phyloP scores from a whole-genome alignment of 495 filamentous ascomycete species.

The Bombardia bombarda region DNA sequence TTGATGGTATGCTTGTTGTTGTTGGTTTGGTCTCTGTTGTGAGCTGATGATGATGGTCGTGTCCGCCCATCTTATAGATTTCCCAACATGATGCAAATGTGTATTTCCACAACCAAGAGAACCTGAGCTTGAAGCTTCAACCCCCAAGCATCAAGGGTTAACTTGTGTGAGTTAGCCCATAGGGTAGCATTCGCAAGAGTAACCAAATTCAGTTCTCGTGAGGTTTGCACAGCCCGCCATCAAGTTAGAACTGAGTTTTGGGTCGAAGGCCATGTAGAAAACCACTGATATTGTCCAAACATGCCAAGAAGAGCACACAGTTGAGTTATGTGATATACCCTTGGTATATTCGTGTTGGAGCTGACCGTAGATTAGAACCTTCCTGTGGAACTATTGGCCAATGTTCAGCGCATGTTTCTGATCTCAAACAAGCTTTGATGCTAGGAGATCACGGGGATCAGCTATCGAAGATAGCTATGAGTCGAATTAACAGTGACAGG shows the following conservation, averaged over 20 bases:
- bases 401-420: not conserved
- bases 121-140: not conserved
- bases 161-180: not conserved
- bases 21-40: not conserved
- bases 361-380: not conserved
- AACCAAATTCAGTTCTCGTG: not conserved
- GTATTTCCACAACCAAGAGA: too few species aligned
- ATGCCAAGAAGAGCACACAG: too few species aligned
- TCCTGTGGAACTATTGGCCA: not conserved
- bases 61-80: not conserved
- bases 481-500: too few species aligned
- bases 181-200: too few species aligned
- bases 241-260: not conserved
- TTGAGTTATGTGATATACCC: too few species aligned
- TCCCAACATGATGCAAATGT: not conserved
- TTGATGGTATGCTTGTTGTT: not conserved
- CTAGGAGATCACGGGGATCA: conserved; percentile 4
- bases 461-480: too few species aligned
- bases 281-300: not conserved
- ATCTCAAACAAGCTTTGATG: not conserved
- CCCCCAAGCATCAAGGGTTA: not conserved
- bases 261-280: not conserved
- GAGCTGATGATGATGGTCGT: not conserved
- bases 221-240: not conserved
- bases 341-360: too few species aligned